These are phyloP conservation scores for Xylaria sp. DNA, from an alignment of 2,329 filamentous ascomycete genomes.

Conservation along the genomic window DNA sequence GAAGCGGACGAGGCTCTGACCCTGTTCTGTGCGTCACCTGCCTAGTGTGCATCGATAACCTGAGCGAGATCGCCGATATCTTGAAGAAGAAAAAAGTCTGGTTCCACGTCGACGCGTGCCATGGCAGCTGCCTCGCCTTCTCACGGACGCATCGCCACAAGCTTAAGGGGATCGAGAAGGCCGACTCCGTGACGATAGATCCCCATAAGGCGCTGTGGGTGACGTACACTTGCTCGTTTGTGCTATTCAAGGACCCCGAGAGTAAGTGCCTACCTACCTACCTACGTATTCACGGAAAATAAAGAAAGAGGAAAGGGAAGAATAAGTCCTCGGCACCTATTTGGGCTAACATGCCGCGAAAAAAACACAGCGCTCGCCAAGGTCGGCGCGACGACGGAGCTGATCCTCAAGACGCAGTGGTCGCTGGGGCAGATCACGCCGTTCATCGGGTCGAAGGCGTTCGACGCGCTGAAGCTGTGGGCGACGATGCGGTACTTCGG, in stretches of 20 bases:
- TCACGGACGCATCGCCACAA: neutral
- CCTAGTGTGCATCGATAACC: neutral
- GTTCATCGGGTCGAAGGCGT: neutral
- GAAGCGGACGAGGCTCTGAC: too few relatives aligned
- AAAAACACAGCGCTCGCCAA: neutral
- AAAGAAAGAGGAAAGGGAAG: too few relatives aligned
- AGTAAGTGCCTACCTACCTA: neutral
- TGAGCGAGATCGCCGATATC: neutral
- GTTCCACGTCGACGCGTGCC: constrained; percentile 1
- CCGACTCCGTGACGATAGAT: constrained; percentile 1
- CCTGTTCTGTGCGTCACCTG: neutral
- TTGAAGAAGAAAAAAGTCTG: neutral
- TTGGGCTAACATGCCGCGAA: too few relatives aligned
- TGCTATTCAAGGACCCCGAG: neutral
- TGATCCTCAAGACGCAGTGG: neutral
- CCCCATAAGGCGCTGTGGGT: constrained; percentile 1
- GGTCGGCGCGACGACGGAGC: neutral
- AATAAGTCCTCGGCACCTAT: too few relatives aligned
- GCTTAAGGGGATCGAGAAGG: constrained; percentile 1
- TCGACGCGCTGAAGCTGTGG: neutral
- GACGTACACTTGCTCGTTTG: neutral
- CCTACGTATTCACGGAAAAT: too few relatives aligned
- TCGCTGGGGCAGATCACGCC: neutral
- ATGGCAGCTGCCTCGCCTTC: neutral
- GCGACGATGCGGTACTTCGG: neutral